Percentiles rank a stretch among this genome's conserved stretches.
phyloP scores from a whole-genome alignment of 768 basidiomycete species.

The Rhizopogon sp. region DNA sequence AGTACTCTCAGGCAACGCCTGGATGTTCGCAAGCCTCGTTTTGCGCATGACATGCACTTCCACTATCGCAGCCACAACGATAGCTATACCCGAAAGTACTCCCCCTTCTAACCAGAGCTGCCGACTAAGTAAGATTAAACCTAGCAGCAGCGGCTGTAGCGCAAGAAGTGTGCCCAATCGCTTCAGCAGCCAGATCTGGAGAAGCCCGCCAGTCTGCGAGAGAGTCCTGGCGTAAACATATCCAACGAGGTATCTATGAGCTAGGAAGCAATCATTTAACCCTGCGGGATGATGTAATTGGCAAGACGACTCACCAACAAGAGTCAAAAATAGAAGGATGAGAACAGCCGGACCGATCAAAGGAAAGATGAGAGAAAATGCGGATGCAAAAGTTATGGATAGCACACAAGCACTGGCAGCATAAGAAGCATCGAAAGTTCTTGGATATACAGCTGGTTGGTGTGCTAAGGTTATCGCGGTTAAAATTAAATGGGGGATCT shows the following conservation, averaged over 20 bases:
- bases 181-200: constrained; percentile 72
- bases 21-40: constrained; percentile 41
- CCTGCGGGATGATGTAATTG: constrained; percentile 3
- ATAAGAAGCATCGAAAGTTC: constrained; percentile 64
- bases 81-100: constrained; percentile 51
- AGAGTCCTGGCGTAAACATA: constrained; percentile 73
- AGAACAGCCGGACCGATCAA: constrained; percentile 68
- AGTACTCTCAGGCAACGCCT: constrained; percentile 51
- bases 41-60: constrained; percentile 54
- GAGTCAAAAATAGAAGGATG: constrained; percentile 56
- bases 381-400: constrained; percentile 66
- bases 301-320: constrained; percentile 48
- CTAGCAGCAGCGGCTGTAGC: constrained; percentile 71
- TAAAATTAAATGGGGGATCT: constrained; percentile 13
- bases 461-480: not conserved
- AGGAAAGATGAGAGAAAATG: constrained; percentile 73
- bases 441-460: constrained; percentile 61
- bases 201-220: constrained; percentile 69
- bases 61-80: constrained; percentile 50
- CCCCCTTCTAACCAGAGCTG: constrained; percentile 70
- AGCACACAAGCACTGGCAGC: constrained; percentile 62
- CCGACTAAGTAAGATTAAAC: constrained; percentile 65
- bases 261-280: constrained; percentile 28
- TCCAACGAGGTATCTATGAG: constrained; percentile 76
- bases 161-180: constrained; percentile 67